These are phyloP conservation scores for Fraxinus americana DNA, from an alignment of 257 asterid genomes.

Conservation along the genomic window DNA sequence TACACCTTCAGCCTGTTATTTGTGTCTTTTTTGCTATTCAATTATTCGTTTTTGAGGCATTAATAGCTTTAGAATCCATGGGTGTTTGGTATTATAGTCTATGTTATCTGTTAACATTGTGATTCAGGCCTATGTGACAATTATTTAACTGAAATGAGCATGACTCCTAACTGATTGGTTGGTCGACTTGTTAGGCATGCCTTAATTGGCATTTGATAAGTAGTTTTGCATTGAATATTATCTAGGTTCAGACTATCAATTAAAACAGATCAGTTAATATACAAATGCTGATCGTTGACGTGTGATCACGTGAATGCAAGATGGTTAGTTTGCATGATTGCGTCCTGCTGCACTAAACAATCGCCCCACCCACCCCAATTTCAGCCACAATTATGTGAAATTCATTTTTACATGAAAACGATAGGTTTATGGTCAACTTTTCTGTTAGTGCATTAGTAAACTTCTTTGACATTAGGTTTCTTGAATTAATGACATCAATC, in stretches of 20 bases:
- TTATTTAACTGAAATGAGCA: neutral
- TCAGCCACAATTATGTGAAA: neutral
- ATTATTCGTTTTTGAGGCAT: neutral
- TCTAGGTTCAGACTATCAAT: too few species aligned
- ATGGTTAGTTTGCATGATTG: neutral
- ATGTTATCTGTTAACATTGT: neutral
- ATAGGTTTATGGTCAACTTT: neutral
- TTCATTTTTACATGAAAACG: neutral
- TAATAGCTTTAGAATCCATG: neutral
- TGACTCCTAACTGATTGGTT: too few species aligned
- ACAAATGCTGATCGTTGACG: neutral
- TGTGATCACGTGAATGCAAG: neutral
- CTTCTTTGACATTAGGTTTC: neutral
- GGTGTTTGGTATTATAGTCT: neutral
- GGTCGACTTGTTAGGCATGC: neutral
- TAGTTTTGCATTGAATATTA: neutral
- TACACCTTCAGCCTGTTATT: conserved; percentile 31
- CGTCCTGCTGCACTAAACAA: neutral
- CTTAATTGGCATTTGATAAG: neutral
- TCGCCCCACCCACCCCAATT: neutral
- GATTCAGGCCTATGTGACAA: neutral
- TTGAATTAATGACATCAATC: neutral
- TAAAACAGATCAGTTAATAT: too few species aligned
- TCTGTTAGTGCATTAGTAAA: too few species aligned
- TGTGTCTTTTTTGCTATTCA: conserved; percentile 11